These are phyloP conservation scores for Tulasnella sp. DNA, from an alignment of 768 basidiomycete genomes.

Conservation along the genomic window DNA sequence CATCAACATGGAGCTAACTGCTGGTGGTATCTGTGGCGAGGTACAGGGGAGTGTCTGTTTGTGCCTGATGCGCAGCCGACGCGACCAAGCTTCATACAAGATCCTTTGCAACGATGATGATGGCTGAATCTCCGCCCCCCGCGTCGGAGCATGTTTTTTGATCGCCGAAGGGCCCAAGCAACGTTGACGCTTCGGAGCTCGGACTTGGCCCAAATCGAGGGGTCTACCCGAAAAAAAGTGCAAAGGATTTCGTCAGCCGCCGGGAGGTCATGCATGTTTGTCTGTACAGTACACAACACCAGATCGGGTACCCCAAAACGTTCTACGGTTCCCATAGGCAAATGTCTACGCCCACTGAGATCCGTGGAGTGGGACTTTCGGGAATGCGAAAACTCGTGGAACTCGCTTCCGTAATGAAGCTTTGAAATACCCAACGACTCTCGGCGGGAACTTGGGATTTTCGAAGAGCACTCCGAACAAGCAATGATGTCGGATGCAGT, in stretches of 20 bases:
- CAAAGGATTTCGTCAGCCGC: neutral
- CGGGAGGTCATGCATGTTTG: neutral
- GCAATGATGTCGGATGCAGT: neutral
- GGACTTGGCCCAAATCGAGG: neutral
- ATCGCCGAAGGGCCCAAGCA: neutral
- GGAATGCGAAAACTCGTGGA: too few relatives aligned
- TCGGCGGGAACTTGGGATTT: neutral
- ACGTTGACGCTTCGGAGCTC: neutral
- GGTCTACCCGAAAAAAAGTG: neutral
- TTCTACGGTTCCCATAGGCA: neutral
- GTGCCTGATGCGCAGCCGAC: slow-evolving; percentile 2
- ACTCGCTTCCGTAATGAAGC: neutral
- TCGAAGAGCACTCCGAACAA: neutral
- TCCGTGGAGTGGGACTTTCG: too few relatives aligned
- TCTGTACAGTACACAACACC: neutral
- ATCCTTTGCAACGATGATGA: neutral
- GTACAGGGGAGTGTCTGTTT: neutral
- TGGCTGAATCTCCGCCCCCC: too few relatives aligned
- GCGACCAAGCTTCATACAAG: neutral
- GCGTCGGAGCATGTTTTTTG: neutral
- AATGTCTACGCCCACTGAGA: too few relatives aligned
- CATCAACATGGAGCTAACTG: neutral
- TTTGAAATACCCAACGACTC: neutral
- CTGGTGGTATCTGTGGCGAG: neutral
- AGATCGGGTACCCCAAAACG: neutral